Evolutionary conservation across 2,329 filamentous ascomycete genomes (phyloP).

Genomic region (Graphilbum fragrans): DNA sequence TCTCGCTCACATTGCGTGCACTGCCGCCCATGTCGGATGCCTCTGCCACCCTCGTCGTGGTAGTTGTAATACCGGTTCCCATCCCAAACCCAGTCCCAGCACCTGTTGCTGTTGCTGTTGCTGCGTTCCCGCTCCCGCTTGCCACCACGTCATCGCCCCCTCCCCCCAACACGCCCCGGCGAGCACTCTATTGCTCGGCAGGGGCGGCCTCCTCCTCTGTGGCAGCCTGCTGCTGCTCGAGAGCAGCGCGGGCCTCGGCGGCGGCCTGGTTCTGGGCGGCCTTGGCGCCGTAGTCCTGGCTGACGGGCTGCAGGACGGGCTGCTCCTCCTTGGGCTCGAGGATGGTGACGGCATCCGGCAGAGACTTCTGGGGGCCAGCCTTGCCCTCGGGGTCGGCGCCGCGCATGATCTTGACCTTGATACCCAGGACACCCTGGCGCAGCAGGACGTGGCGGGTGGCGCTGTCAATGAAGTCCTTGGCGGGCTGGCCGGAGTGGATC

Average conservation of each 20-base stretch:
- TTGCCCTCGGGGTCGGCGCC: constrained; percentile 99
- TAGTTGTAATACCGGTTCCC: neutral
- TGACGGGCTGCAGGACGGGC: constrained; percentile 85
- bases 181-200: constrained; percentile 29
- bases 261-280: constrained; percentile 51
- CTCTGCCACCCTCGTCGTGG: neutral
- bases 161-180: constrained; percentile 2
- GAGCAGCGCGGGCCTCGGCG: constrained; percentile 46
- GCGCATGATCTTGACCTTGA: constrained; percentile 99
- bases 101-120: neutral
- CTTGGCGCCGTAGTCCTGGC: constrained; percentile 99
- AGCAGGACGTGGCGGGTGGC: constrained; percentile 99
- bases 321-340: constrained; percentile 99
- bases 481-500: constrained; percentile 99
- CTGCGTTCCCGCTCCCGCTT: neutral
- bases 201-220: constrained; percentile 42
- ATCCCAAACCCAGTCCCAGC: neutral
- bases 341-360: constrained; percentile 97
- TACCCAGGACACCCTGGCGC: constrained; percentile 98
- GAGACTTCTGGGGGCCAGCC: constrained; percentile 90
- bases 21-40: neutral
- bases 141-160: neutral
- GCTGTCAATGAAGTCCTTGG: constrained; percentile 98
- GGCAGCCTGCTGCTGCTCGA: constrained; percentile 26
- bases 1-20: neutral